Evolutionary conservation across 148 eudicot species (phyloP).

Genomic region (Oxyria digyna): DNA sequence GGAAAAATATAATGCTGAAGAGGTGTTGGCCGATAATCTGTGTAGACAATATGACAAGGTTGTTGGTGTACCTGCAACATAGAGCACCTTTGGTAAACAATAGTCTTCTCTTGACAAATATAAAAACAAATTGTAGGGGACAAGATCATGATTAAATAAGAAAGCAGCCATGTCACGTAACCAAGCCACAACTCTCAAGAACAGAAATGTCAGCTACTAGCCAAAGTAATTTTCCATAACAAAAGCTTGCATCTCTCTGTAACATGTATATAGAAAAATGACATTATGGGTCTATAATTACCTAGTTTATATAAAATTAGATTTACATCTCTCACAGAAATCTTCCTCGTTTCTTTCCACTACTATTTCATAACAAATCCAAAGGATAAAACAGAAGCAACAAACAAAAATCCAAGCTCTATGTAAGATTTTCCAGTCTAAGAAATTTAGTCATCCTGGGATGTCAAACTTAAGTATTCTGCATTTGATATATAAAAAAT

Average conservation of each 20-base stretch:
- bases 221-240: background rate
- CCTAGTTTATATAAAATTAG: background rate
- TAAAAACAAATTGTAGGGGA: background rate
- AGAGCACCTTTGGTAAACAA: background rate
- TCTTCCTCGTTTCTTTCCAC: background rate
- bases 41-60: constrained; percentile 97
- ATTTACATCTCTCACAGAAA: no score
- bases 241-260: background rate
- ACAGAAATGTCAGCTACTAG: background rate
- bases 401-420: background rate
- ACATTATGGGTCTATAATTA: background rate
- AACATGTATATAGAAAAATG: background rate
- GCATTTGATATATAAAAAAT: no score
- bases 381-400: background rate
- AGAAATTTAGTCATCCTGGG: background rate
- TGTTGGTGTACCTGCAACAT: constrained; percentile 90
- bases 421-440: background rate
- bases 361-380: background rate
- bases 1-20: constrained; percentile 97
- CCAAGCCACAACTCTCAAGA: no score
- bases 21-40: constrained; percentile 96
- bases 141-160: background rate
- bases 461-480: background rate
- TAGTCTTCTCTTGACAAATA: background rate
- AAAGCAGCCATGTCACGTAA: background rate